A percentile compares a stretch with the other conserved stretches of the same genome.
Conservation (phyloP, 805 yeast species). For the Yamadazyma scolyti region DNA sequence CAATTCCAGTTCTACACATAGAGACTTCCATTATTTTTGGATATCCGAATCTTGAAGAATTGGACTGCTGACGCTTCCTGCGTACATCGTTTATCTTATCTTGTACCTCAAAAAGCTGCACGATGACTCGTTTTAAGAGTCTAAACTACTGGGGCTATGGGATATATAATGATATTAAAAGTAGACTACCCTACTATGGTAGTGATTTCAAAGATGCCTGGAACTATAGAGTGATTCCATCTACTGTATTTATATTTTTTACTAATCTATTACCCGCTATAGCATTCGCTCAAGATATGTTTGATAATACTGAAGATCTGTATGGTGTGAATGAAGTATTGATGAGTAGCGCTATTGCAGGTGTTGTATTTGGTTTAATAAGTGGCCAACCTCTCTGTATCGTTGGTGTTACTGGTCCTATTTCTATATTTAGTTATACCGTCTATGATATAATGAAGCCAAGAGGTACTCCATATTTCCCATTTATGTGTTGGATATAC, state of each 20-base stretch:
- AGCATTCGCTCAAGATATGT: slow-evolving; percentile 97
- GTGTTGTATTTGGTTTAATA: slow-evolving; percentile 79
- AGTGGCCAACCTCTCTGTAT: slow-evolving; percentile 91
- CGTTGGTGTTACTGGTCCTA: slow-evolving; percentile 97
- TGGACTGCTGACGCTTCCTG: too few relatives aligned
- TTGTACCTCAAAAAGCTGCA: too few relatives aligned
- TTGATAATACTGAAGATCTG: slow-evolving; percentile 79
- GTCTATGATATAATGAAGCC: slow-evolving; percentile 69
- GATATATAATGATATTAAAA: slow-evolving; percentile 47
- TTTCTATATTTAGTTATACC: slow-evolving; percentile 87
- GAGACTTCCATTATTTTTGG: too few relatives aligned
- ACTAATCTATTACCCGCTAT: slow-evolving; percentile 89
- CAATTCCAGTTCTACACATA: too few relatives aligned
- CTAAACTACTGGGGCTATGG: slow-evolving; percentile 42
- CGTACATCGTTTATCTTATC: too few relatives aligned
- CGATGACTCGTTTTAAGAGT: slow-evolving; percentile 11
- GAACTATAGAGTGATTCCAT: slow-evolving; percentile 84
- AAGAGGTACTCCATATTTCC: slow-evolving; percentile 59
- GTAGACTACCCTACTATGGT: slow-evolving; percentile 60
- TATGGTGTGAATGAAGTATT: slow-evolving; percentile 92
- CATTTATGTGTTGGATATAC: slow-evolving; percentile 94
- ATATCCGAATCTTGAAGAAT: too few relatives aligned
- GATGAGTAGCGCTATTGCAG: slow-evolving; percentile 81
- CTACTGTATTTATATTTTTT: slow-evolving; percentile 79
- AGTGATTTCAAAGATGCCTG: slow-evolving; percentile 82